Conservation (phyloP, 2,329 filamentous ascomycete genomes). For the Fusarium nelsonii region DNA sequence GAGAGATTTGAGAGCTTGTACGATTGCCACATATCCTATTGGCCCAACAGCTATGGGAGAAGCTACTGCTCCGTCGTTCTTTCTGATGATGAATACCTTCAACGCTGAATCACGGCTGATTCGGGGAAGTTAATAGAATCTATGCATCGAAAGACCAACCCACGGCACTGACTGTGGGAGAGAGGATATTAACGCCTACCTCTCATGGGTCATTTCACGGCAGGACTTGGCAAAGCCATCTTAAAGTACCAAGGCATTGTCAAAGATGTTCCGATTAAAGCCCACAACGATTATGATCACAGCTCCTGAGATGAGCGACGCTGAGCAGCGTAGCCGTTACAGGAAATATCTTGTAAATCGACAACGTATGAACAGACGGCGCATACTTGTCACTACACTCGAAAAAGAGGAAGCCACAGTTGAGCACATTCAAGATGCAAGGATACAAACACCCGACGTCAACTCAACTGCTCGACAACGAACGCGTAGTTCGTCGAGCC, state of each 20-base stretch:
- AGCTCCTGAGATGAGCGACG: constrained; percentile 35
- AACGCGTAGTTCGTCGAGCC: neutral
- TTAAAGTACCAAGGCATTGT: neutral
- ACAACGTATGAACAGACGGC: neutral
- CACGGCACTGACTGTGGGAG: neutral
- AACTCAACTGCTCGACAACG: neutral
- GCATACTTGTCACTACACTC: neutral
- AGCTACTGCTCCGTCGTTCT: neutral
- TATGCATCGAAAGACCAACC: neutral
- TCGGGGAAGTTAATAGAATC: neutral
- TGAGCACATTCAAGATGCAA: constrained; percentile 1
- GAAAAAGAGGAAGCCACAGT: neutral
- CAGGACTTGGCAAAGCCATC: neutral
- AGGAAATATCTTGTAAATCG: constrained; percentile 28
- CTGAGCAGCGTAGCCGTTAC: constrained; percentile 40
- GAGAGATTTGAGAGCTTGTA: too few species aligned
- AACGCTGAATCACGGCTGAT: neutral
- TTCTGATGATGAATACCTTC: neutral
- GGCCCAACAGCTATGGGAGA: neutral
- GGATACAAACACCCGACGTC: neutral
- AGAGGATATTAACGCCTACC: neutral
- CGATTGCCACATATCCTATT: neutral
- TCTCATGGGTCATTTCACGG: neutral
- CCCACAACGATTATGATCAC: constrained; percentile 38
- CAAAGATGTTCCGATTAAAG: constrained; percentile 40